These are phyloP conservation scores for Trichoderma semiorbis DNA, from an alignment of 2,329 filamentous ascomycete genomes.

Conservation along the genomic window DNA sequence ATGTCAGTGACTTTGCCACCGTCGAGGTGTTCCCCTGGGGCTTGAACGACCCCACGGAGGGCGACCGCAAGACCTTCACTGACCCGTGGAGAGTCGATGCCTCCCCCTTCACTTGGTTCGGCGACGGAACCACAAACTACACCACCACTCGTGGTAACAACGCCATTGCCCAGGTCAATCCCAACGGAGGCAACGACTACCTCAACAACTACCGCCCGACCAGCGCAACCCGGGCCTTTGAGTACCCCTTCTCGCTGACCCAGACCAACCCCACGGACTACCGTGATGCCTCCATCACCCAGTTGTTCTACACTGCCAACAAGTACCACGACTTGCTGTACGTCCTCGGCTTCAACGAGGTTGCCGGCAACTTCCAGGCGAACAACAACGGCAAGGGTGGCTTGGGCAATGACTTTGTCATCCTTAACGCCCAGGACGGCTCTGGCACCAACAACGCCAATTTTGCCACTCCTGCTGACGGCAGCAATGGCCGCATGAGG, in stretches of 20 bases:
- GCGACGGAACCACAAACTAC: constrained; percentile 45
- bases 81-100: constrained; percentile 47
- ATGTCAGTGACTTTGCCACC: constrained; percentile 49
- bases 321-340: constrained; percentile 58
- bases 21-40: constrained; percentile 57
- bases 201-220: constrained; percentile 45
- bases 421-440: constrained; percentile 56
- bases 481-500: constrained; percentile 50
- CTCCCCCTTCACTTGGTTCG: constrained; percentile 53
- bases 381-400: constrained; percentile 56
- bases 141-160: constrained; percentile 58
- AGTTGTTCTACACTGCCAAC: constrained; percentile 61
- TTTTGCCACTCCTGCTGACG: constrained; percentile 54
- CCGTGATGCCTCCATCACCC: constrained; percentile 52
- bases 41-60: constrained; percentile 51
- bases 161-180: constrained; percentile 48
- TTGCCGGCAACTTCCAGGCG: constrained; percentile 57
- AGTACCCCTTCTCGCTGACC: constrained; percentile 41
- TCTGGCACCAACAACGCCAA: constrained; percentile 54
- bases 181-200: constrained; percentile 37
- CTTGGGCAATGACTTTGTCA: constrained; percentile 48
- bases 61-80: constrained; percentile 39
- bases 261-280: constrained; percentile 40
- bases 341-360: constrained; percentile 54
- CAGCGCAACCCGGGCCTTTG: constrained; percentile 42